Conservation (phyloP, 306 rosid species). For the Corylus avellana region DNA sequence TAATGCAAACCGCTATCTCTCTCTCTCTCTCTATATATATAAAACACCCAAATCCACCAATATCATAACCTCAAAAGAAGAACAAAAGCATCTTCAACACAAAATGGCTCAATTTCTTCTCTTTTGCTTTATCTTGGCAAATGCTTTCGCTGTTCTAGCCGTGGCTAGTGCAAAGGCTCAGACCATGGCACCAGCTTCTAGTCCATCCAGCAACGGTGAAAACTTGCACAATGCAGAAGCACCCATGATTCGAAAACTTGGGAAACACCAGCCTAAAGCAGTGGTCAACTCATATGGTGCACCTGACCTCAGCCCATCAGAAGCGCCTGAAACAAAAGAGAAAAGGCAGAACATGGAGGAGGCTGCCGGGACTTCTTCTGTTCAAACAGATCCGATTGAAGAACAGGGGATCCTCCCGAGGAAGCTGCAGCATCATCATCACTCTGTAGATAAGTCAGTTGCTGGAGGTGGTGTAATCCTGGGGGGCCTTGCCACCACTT, state of each 20-base stretch:
- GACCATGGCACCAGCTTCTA: constrained; percentile 27
- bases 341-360: neutral
- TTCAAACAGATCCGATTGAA: constrained; percentile 4
- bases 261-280: constrained; percentile 42
- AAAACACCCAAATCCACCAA: constrained; percentile 20
- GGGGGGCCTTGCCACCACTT: constrained; percentile 83
- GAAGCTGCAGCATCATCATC: constrained; percentile 47
- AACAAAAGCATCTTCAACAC: constrained; percentile 3
- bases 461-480: constrained; percentile 83
- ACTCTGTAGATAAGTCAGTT: constrained; percentile 59
- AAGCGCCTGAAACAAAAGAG: constrained; percentile 27
- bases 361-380: neutral
- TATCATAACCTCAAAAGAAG: constrained; percentile 19
- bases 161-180: constrained; percentile 33
- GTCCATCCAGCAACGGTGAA: constrained; percentile 1
- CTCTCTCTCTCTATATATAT: constrained; percentile 9
- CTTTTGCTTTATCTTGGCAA: constrained; percentile 45
- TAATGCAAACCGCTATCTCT: neutral
- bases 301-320: constrained; percentile 38
- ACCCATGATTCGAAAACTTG: constrained; percentile 52
- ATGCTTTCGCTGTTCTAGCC: constrained; percentile 32
- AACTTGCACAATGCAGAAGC: constrained; percentile 15
- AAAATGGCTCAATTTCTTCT: constrained; percentile 50
- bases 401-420: constrained; percentile 23
- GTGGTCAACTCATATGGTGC: constrained; percentile 7